Base-by-base conservation (phyloP, 2,329 filamentous ascomycete species). In the Sporothrix brunneoviolacea region DNA sequence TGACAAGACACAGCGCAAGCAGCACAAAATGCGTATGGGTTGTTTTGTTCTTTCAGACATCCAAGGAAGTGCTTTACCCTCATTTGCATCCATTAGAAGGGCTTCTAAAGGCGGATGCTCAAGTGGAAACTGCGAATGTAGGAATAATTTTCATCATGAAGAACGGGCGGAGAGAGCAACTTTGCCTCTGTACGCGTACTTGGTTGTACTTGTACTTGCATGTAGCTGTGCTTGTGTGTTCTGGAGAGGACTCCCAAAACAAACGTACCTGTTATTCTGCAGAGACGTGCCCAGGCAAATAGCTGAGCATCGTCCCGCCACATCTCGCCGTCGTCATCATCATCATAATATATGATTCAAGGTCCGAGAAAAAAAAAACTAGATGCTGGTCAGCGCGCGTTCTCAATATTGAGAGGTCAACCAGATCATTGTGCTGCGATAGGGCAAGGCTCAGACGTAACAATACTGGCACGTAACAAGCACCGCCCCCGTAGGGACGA, bases 391-490 rank as follows among this genome's bases (percentile, higher is more conserved):
- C 37, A 50, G 51, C 42, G 18, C 10, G 3, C n/a, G 22, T 19
- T 38, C 30, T 12, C 12, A 8, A 6, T 12, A 40, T 19, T 3
- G 4, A 2, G 16, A 19, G n/a, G n/a, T n/a, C n/a, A n/a, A n/a
- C n/a, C n/a, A n/a, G n/a, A n/a, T n/a, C n/a, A n/a, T n/a, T n/a
- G n/a, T n/a, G n/a, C n/a, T n/a, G n/a, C n/a, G n/a, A n/a, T n/a
- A n/a, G n/a, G n/a, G n/a, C n/a, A n/a, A n/a, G 55, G 53, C 52
- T 57, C 55, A 57, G 55, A 55, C 50, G 35, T 33, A 49, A 57
- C 55, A 75, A 84, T 90, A 90, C 86, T 91, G 86, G 86, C 86
- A 87, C 90, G 86, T 90, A 90, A 84, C 86, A 88, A 83, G 81
- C 77, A 68, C 65, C 68, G 74, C 64, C 64, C 67, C 69, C 70